Conservation (phyloP, 1,139 yeast species). For the Yarrowia galli region DNA sequence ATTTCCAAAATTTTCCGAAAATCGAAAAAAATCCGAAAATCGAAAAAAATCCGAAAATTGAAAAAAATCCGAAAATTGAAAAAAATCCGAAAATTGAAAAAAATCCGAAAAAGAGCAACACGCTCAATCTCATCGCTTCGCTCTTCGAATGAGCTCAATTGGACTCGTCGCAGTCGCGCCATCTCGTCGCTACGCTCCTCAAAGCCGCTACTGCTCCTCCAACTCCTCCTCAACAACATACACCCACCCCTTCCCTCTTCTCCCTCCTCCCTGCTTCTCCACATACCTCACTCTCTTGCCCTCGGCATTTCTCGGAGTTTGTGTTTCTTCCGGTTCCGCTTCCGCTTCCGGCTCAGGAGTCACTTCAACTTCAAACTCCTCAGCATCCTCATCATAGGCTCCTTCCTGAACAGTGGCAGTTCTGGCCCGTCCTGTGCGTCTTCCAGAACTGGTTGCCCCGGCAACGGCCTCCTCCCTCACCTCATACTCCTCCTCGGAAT, state of each 20-base stretch:
- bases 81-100: no score
- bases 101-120: no score
- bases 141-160: background rate
- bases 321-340: background rate
- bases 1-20: no score
- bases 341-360: slow-evolving; percentile 17
- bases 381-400: background rate
- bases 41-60: no score
- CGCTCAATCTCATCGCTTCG: background rate
- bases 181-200: background rate
- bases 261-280: slow-evolving; percentile 16
- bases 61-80: no score
- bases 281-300: slow-evolving; percentile 10
- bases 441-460: background rate
- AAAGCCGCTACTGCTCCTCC: background rate
- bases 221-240: slow-evolving; percentile 32
- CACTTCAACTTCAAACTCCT: slow-evolving; percentile 12
- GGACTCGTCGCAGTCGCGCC: background rate
- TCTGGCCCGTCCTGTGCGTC: slow-evolving; percentile 41
- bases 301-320: slow-evolving; percentile 22
- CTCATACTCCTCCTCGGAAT: slow-evolving; percentile 41
- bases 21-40: no score
- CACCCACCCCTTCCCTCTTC: slow-evolving; percentile 29
- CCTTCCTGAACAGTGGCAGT: slow-evolving; percentile 7
- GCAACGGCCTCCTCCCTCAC: slow-evolving; percentile 39